phyloP scores from a whole-genome alignment of 1,139 yeast genomes.

The Suzukiozyma palmioleophila region DNA sequence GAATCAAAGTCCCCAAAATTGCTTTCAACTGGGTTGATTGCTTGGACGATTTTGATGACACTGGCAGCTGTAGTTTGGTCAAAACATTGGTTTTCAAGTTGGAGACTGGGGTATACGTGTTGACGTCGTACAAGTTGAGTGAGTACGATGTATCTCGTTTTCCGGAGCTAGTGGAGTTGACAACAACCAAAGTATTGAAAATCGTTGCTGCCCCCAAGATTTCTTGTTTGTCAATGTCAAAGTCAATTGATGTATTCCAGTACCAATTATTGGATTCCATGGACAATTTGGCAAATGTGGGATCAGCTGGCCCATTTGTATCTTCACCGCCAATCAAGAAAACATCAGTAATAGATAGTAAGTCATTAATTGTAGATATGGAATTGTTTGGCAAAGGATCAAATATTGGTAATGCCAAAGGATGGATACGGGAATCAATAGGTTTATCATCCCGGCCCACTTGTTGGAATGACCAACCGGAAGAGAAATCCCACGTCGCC shows the following conservation, averaged over 20 bases:
- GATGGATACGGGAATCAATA: constrained; percentile 27
- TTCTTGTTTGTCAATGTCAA: constrained; percentile 14
- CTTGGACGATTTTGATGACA: constrained; percentile 3
- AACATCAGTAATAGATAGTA: constrained; percentile 22
- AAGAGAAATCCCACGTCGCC: constrained; percentile 41
- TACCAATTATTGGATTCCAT: constrained; percentile 28
- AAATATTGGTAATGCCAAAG: constrained; percentile 36
- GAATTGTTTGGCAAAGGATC: constrained; percentile 18
- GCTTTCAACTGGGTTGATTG: constrained; percentile 21
- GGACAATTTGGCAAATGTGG: constrained; percentile 22
- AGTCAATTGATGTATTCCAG: constrained; percentile 21
- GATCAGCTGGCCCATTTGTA: constrained; percentile 13
- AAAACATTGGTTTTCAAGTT: constrained; percentile 13
- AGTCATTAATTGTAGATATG: constrained; percentile 14
- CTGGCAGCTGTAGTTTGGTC: constrained; percentile 2
- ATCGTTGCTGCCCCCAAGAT: constrained; percentile 42
- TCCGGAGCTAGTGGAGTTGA: constrained; percentile 20
- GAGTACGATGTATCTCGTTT: constrained; percentile 13
- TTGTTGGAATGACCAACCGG: constrained; percentile 41
- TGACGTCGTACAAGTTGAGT: constrained; percentile 23
- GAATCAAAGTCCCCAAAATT: constrained; percentile 35
- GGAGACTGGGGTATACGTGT: constrained; percentile 17
- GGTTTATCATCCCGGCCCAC: constrained; percentile 12
- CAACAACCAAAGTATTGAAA: constrained; percentile 37
- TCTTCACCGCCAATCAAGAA: constrained; percentile 36